Percentiles rank a stretch among this genome's conserved stretches.
Conservation (phyloP, 306 rosid genomes). For the Medicago arabica region DNA sequence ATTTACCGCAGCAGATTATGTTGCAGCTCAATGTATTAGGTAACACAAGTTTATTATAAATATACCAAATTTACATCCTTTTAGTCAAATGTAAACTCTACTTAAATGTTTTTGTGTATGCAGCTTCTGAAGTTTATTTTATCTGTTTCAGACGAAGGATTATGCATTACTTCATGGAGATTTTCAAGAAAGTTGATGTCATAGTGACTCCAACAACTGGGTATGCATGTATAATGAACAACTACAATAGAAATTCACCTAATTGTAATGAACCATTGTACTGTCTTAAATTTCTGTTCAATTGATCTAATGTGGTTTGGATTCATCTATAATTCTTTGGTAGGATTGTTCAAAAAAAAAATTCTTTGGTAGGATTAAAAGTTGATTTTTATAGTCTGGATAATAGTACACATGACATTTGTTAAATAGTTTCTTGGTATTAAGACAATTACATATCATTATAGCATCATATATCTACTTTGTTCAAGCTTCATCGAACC, state of each 20-base stretch:
- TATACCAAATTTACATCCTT: slow-evolving; percentile 27
- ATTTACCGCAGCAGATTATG: slow-evolving; percentile 82
- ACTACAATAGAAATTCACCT: slow-evolving; percentile 31
- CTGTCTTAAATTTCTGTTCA: slow-evolving; percentile 23
- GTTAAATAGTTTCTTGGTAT: slow-evolving; percentile 16
- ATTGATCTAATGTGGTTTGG: slow-evolving; percentile 21
- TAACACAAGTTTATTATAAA: slow-evolving; percentile 43
- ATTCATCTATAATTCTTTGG: slow-evolving; percentile 33
- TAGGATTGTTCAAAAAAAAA: too few relatives aligned
- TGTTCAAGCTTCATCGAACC: neutral
- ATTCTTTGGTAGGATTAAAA: slow-evolving; percentile 21
- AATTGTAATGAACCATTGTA: slow-evolving; percentile 14
- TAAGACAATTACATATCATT: slow-evolving; percentile 21
- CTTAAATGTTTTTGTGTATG: neutral
- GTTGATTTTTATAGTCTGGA: slow-evolving; percentile 18
- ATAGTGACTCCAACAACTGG: slow-evolving; percentile 99
- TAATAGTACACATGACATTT: neutral
- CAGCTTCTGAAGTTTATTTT: slow-evolving; percentile 24
- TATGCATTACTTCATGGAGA: slow-evolving; percentile 89
- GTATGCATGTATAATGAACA: slow-evolving; percentile 52
- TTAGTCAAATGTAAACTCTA: slow-evolving; percentile 20
- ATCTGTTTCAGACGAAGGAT: slow-evolving; percentile 77
- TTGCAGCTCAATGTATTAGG: slow-evolving; percentile 91
- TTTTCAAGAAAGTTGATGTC: slow-evolving; percentile 88
- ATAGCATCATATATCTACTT: slow-evolving; percentile 20